Conservation (phyloP, 805 yeast genomes). For the Torulaspora quercuum region DNA sequence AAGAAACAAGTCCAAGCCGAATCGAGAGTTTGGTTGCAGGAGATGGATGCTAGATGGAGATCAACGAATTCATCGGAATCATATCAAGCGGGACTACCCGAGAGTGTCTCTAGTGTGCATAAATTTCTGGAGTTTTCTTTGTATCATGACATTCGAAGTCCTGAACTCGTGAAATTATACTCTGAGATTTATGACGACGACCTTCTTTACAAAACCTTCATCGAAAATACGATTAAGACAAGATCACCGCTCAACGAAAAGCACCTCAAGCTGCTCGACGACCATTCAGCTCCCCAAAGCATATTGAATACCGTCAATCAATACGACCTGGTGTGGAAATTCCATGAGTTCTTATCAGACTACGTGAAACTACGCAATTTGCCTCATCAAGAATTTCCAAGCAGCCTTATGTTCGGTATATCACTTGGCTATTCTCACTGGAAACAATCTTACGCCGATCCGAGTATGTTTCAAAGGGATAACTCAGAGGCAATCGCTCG, state of each 20-base stretch:
- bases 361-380: slow-evolving; percentile 36
- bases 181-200: slow-evolving; percentile 32
- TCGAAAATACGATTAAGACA: slow-evolving; percentile 29
- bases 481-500: slow-evolving; percentile 26
- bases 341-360: slow-evolving; percentile 40
- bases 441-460: slow-evolving; percentile 12
- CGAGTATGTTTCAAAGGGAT: slow-evolving; percentile 19
- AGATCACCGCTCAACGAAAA: slow-evolving; percentile 24
- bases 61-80: slow-evolving; percentile 5
- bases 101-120: slow-evolving; percentile 20
- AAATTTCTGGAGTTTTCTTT: slow-evolving; percentile 28
- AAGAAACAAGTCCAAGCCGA: slow-evolving; percentile 26
- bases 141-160: slow-evolving; percentile 23
- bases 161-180: slow-evolving; percentile 23
- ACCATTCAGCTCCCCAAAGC: slow-evolving; percentile 26
- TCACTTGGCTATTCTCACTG: slow-evolving; percentile 18
- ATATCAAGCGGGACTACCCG: slow-evolving; percentile 20
- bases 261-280: slow-evolving; percentile 18
- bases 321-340: slow-evolving; percentile 43
- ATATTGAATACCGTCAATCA: slow-evolving; percentile 35
- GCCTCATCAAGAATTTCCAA: slow-evolving; percentile 22
- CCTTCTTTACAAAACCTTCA: slow-evolving; percentile 27
- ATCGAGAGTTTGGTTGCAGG: slow-evolving; percentile 30
- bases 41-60: slow-evolving; percentile 31
- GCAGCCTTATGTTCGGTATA: slow-evolving; percentile 17